Evolutionary conservation across 768 basidiomycete genomes (phyloP).

Genomic region (Boletus speciosus): DNA sequence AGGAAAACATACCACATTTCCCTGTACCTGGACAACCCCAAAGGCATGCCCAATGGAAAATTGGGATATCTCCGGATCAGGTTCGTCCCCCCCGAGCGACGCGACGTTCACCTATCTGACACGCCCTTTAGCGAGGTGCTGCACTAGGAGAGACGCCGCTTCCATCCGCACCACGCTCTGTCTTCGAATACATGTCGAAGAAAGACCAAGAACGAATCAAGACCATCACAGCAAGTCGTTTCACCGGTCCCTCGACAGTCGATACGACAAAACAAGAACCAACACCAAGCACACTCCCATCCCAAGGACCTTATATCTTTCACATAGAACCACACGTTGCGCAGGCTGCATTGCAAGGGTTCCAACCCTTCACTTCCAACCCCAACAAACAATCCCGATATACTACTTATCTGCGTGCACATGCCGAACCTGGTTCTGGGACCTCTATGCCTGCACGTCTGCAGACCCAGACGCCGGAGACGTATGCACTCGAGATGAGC

Average conservation of each 20-base stretch:
- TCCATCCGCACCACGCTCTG: constrained; percentile 66
- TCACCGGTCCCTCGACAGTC: constrained; percentile 22
- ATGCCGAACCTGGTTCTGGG: constrained; percentile 47
- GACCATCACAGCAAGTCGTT: constrained; percentile 42
- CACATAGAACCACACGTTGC: constrained; percentile 75
- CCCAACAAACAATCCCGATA: constrained; percentile 84
- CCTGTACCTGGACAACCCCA: constrained; percentile 23
- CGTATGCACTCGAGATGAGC: constrained; percentile 76
- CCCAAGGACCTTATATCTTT: constrained; percentile 45
- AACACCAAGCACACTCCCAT: constrained; percentile 14
- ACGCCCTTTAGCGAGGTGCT: constrained; percentile 61
- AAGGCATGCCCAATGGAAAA: constrained; percentile 51
- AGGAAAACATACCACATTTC: constrained; percentile 40
- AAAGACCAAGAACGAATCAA: constrained; percentile 87
- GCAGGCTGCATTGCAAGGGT: constrained; percentile 82
- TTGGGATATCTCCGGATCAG: constrained; percentile 66
- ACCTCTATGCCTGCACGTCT: constrained; percentile 48
- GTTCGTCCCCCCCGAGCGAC: constrained; percentile 38
- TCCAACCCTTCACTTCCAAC: constrained; percentile 81
- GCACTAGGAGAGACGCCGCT: constrained; percentile 80
- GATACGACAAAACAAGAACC: constrained; percentile 25
- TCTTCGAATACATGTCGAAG: constrained; percentile 92
- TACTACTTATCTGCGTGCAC: constrained; percentile 72
- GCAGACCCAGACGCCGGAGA: constrained; percentile 57
- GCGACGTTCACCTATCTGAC: constrained; percentile 3